Base-by-base conservation (phyloP, 2,329 filamentous ascomycete genomes). In the Graphiopsis chlorocephala region DNA sequence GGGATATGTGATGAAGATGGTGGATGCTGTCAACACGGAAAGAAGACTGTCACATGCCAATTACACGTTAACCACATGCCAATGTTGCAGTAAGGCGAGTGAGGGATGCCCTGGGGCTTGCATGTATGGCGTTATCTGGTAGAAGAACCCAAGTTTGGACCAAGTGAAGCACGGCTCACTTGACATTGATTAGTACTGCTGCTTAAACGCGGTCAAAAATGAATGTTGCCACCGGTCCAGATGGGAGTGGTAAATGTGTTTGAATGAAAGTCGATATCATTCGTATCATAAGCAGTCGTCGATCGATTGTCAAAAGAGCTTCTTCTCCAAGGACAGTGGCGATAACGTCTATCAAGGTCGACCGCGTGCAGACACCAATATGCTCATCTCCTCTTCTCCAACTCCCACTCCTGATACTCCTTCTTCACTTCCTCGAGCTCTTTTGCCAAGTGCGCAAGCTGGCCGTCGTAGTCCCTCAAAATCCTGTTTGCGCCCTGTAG, bases 381-480 rank as follows among this genome's bases (percentile, higher is more conserved):
- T 20, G 28, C 20, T 62, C 42, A 64, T 57, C 61, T 48, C 23
- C 29, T 58, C 61, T 59, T 57, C 42, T 64, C 53, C 23, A 23
- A 2, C 67, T 87, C 80, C 76, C 85, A 85, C 67, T 84, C 83
- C 31, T 82, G 80, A 65, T 85, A 87, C 67, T 89, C 86, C 69
- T 84, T 83, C 73, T 83, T 83, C 63, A 88, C 81, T 28, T 84
- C 80, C 52, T 80, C 82, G 65, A 89, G 73, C 78, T 88, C 86
- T 73, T 88, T 89, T 77, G 88, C 90, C 68, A 96, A 81, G 74
- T 93, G 89, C 68, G 83, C 77, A 35, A 95, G 82, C 79, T 94
- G 91, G 75, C 88, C 90, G 75, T 93, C 89, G 76, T 93, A 94
- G 73, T 93, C 90, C 72, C 90, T 88, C 71, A 94, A 78, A 55